A percentile compares a stretch with the other conserved stretches of the same genome.
Evolutionary conservation across 805 yeast genomes (phyloP).

Genomic region (Candida succiphila): DNA sequence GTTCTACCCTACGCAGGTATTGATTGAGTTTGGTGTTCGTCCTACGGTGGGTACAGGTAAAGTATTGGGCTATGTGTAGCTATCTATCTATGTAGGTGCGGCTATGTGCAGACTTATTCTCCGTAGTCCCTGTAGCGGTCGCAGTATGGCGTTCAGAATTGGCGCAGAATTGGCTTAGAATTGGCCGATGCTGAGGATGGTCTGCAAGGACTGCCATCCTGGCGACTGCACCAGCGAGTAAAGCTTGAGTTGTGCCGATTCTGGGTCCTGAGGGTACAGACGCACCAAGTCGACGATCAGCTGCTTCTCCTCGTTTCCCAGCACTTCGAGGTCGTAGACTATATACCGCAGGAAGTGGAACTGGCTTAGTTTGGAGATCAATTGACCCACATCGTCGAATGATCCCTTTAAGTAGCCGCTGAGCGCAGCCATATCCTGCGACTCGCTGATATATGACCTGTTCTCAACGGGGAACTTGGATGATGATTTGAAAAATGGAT

Average conservation of each 20-base stretch:
- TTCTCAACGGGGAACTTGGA: conserved; percentile 67
- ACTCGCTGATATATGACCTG: conserved; percentile 63
- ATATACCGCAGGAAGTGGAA: conserved; percentile 69
- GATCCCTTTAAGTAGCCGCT: conserved; percentile 32
- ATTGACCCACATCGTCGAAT: conserved; percentile 7
- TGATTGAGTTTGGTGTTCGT: too few species aligned
- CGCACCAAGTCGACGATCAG: conserved; percentile 39
- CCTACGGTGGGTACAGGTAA: too few species aligned
- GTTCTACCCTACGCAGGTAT: too few species aligned
- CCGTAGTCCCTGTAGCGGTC: too few species aligned
- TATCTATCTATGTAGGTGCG: too few species aligned
- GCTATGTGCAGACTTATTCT: too few species aligned
- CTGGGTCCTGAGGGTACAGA: conserved; percentile 30
- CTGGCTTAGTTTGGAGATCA: conserved; percentile 34
- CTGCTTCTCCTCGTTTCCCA: conserved; percentile 44
- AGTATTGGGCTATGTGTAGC: too few species aligned
- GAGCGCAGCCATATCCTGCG: conserved; percentile 55
- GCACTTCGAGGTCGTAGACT: conserved; percentile 37
- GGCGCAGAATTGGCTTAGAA: too few species aligned
- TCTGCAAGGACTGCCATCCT: conserved; percentile 76
- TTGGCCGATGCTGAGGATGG: conserved; percentile 27
- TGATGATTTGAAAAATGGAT: conserved; percentile 37
- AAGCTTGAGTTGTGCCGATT: conserved; percentile 10
- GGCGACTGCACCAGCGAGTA: conserved; percentile 47
- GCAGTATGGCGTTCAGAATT: too few species aligned